Percentiles rank a stretch among this genome's conserved stretches.
Conservation (phyloP, 2,329 filamentous ascomycete genomes). For the Drechslerella stenobrocha region DNA sequence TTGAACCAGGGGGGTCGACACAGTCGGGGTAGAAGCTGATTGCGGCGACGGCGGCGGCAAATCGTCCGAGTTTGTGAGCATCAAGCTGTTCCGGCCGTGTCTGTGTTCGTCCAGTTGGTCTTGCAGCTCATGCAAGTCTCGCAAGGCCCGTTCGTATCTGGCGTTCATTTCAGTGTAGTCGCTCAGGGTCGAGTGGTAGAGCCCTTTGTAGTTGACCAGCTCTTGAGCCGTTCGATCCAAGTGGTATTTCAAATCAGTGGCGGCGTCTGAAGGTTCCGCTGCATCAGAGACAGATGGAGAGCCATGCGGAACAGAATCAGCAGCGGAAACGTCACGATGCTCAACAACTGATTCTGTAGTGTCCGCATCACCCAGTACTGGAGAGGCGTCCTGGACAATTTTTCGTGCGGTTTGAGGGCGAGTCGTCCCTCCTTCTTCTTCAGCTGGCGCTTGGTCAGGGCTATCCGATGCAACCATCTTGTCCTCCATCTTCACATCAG, state of each 20-base stretch:
- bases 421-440: neutral
- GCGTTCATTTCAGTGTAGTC: constrained; percentile 79
- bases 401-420: too few relatives aligned
- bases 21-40: constrained; percentile 62
- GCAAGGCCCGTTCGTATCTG: constrained; percentile 89
- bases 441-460: neutral
- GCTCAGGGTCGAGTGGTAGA: constrained; percentile 80
- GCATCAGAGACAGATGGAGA: neutral
- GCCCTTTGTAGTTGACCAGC: constrained; percentile 82
- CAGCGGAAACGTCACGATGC: neutral
- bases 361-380: neutral
- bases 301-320: neutral
- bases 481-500: neutral
- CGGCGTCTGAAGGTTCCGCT: constrained; percentile 11
- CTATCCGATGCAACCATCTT: neutral
- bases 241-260: constrained; percentile 36
- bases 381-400: neutral
- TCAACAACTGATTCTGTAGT: neutral
- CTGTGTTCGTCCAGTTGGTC: constrained; percentile 79
- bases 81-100: constrained; percentile 59
- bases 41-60: constrained; percentile 29
- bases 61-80: constrained; percentile 56
- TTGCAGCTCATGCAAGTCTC: constrained; percentile 79
- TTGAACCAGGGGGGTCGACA: constrained; percentile 52
- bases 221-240: constrained; percentile 61